A percentile compares a stretch with the other conserved stretches of the same genome.
phyloP scores from a whole-genome alignment of 176 grass and related monocot genomes.

The Bonia amplexicaulis region DNA sequence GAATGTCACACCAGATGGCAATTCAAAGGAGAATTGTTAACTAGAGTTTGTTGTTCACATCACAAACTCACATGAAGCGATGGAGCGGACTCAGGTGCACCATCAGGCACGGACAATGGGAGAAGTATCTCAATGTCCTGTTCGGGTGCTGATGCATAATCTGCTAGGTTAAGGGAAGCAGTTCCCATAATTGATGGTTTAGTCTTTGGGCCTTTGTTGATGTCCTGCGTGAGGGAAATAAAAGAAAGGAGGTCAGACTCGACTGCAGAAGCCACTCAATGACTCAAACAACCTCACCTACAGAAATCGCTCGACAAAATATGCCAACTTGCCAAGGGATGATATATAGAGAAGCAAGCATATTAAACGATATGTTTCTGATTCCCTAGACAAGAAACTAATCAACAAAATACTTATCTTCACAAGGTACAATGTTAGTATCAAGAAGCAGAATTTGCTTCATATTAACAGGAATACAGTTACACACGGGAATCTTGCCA shows the following conservation, averaged over 20 bases:
- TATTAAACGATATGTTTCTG: not conserved
- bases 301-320: not conserved
- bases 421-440: constrained; percentile 18
- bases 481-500: not conserved
- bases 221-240: constrained; percentile 29
- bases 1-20: constrained; percentile 11
- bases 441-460: constrained; percentile 5
- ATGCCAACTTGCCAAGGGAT: not conserved
- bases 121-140: constrained; percentile 69
- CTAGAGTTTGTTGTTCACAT: constrained; percentile 13
- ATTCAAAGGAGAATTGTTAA: not conserved
- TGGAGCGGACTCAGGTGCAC: constrained; percentile 32
- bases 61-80: constrained; percentile 70
- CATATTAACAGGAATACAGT: constrained; percentile 1
- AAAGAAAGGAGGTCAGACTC: constrained; percentile 12
- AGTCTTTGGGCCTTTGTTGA: constrained; percentile 60
- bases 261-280: not conserved
- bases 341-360: not conserved
- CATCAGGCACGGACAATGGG: constrained; percentile 49
- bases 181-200: constrained; percentile 78
- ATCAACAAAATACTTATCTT: not conserved
- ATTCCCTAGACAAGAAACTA: not conserved
- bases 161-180: constrained; percentile 60
- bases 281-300: not conserved
- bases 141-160: constrained; percentile 50